Evolutionary conservation across 2,329 filamentous ascomycete genomes (phyloP), one percentile per base, ranked within the genome.

Genomic region (Trichocomaceae sp.): DNA sequence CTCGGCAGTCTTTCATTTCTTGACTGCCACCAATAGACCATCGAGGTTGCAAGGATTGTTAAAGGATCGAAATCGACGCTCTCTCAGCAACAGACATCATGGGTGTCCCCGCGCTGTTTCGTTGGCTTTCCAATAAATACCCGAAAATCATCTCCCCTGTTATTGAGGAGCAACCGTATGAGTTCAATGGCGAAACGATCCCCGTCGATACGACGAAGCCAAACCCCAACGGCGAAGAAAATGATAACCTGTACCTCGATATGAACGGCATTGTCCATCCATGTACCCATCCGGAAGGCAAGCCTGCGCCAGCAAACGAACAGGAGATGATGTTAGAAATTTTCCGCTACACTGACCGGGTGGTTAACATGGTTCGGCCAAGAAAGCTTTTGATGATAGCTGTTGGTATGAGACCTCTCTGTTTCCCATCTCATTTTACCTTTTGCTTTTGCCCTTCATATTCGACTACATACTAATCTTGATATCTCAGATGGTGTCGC

Each of bases 251-350:
- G 5, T 99, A 99, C 68, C 83, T 99, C 60, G 93, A 99, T 67
- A 97, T 99, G 92, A 99, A 99, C 72, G 95, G 93, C 69, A 99
- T 99, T 62, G 93, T 99, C 37, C 93, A 99, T 77, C 95, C 95
- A 31, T 99, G 93, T 75, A 96, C 92, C 47, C 93, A 99, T 75
- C 93, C 93, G 0, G 93, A 99, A 71, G 92, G 97, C 66, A 84
- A 84, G 59, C 90, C 93, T 1, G 84, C 93, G 3, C 93, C 93
- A 10, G 87, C 86, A 66, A 92, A 93, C 58, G 93, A 99, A 76
- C 90, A 95, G 70, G 93, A 97, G 75, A 99, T 99, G 93, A 99
- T 99, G 93, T 71, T 96, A 64, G 95, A 95, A 68, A 85, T 99
- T 58, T 99, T 99, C 79, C 89, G 87, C 68, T 99, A 99, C 73